Conservation (phyloP, 306 rosid genomes). For the Quercus suber region DNA sequence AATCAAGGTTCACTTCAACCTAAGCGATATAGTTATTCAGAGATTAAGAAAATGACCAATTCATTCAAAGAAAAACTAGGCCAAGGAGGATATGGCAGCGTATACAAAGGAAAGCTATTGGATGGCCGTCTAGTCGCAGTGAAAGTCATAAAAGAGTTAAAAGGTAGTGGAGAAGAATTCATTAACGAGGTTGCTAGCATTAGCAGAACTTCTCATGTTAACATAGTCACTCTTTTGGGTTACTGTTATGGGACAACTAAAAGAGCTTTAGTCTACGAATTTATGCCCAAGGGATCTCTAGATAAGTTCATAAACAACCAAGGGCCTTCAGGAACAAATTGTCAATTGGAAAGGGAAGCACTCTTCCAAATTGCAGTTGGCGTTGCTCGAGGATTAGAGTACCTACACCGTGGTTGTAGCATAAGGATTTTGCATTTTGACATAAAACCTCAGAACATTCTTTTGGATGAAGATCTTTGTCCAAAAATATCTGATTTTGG, state of each 20-base stretch:
- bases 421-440: slow-evolving; percentile 36
- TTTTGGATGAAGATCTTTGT: slow-evolving; percentile 6
- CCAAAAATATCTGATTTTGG: slow-evolving; percentile 18
- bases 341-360: slow-evolving; percentile 14
- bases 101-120: too few relatives aligned
- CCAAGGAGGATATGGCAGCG: too few relatives aligned
- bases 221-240: too few relatives aligned
- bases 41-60: too few relatives aligned
- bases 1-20: not conserved
- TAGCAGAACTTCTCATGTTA: too few relatives aligned
- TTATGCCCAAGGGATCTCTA: slow-evolving; percentile 40
- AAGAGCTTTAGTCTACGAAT: slow-evolving; percentile 16
- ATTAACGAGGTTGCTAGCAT: slow-evolving; percentile 35
- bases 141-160: slow-evolving; percentile 24
- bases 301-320: slow-evolving; percentile 25
- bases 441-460: too few relatives aligned
- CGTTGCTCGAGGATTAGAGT: slow-evolving; percentile 37
- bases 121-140: slow-evolving; percentile 19
- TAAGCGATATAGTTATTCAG: too few relatives aligned
- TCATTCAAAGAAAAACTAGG: too few relatives aligned
- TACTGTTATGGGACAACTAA: too few relatives aligned
- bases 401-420: slow-evolving; percentile 15
- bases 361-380: slow-evolving; percentile 25
- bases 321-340: not conserved
- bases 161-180: slow-evolving; percentile 38